Conservation (phyloP, 768 basidiomycete species). For the Tylopilus plumbeoviolaceoides region DNA sequence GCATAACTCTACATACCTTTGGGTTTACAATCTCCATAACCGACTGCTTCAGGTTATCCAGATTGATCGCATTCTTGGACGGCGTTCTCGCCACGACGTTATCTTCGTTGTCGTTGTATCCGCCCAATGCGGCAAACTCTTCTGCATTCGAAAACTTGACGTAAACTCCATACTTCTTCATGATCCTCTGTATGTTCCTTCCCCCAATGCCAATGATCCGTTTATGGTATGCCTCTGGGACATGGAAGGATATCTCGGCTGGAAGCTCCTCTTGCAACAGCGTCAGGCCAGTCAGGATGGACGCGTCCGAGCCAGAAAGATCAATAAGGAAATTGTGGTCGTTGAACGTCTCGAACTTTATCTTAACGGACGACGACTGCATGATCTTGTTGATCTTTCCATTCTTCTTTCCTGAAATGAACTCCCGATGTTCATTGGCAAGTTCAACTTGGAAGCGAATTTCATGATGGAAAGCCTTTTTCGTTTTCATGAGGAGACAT, state of each 20-base stretch:
- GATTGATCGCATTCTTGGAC: constrained; percentile 92
- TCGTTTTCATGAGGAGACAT: not conserved
- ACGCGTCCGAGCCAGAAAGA: constrained; percentile 79
- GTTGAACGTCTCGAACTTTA: constrained; percentile 98
- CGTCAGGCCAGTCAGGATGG: constrained; percentile 81
- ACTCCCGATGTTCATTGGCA: constrained; percentile 96
- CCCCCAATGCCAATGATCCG: constrained; percentile 98
- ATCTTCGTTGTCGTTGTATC: constrained; percentile 96
- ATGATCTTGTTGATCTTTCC: constrained; percentile 99
- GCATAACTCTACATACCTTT: constrained; percentile 54
- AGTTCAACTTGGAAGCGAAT: constrained; percentile 98
- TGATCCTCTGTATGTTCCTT: constrained; percentile 96
- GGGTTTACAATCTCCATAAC: constrained; percentile 98
- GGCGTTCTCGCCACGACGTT: constrained; percentile 98
- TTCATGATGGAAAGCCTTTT: constrained; percentile 93
- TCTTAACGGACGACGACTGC: constrained; percentile 95
- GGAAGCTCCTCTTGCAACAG: constrained; percentile 97
- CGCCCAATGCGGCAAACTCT: constrained; percentile 91
- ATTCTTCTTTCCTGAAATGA: constrained; percentile 99
- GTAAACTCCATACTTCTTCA: constrained; percentile 99
- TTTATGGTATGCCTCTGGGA: constrained; percentile 97
- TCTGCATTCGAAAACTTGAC: constrained; percentile 99
- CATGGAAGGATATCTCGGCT: constrained; percentile 97
- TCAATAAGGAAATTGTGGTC: constrained; percentile 95
- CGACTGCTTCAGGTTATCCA: constrained; percentile 91